Conservation (phyloP, 192 early-diverging fungal genomes). For the Coemansia sp. region DNA sequence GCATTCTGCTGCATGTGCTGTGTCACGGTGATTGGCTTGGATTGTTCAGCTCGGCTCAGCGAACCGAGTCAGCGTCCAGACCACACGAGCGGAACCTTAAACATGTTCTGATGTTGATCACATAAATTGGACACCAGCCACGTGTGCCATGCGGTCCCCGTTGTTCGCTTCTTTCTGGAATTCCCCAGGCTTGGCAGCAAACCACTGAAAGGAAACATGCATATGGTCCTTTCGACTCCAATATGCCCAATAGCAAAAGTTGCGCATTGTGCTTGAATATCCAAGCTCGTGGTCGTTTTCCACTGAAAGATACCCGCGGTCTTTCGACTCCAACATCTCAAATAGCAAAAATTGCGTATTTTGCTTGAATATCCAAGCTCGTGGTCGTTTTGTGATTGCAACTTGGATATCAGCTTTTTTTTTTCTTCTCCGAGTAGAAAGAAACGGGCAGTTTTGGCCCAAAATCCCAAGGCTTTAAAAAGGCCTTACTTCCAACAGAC, state of each 20-base stretch:
- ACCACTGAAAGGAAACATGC: background rate
- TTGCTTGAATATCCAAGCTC: no score
- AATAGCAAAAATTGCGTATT: no score
- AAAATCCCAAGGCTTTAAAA: no score
- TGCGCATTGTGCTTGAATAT: slow-evolving; percentile 7
- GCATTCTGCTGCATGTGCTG: background rate
- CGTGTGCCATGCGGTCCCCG: background rate
- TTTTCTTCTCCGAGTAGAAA: no score
- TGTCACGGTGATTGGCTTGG: background rate
- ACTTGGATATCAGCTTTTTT: no score
- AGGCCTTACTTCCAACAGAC: no score
- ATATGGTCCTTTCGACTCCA: background rate
- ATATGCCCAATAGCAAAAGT: background rate
- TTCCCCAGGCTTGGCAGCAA: background rate
- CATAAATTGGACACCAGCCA: background rate
- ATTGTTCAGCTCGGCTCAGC: background rate
- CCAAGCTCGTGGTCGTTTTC: slow-evolving; percentile 27
- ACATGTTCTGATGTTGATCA: background rate
- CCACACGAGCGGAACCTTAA: no score
- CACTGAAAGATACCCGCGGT: background rate
- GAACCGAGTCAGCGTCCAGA: background rate
- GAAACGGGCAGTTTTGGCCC: no score
- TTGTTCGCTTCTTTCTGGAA: background rate
- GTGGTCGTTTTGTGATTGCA: no score
- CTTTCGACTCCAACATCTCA: no score